Evolutionary conservation across 1,139 yeast genomes (phyloP).

Genomic region (Pichia sp.): DNA sequence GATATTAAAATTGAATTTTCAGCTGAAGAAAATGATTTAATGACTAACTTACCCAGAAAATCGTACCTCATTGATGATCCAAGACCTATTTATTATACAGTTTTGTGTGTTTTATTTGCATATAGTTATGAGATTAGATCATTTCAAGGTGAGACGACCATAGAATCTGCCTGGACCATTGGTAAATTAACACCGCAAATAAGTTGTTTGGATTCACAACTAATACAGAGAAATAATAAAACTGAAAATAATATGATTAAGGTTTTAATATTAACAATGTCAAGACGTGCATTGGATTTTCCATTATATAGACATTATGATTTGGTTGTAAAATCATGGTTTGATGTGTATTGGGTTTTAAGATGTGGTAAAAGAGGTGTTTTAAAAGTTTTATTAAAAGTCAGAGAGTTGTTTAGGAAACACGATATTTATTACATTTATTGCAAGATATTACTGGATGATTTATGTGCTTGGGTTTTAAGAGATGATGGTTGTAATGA

Average conservation of each 20-base stretch:
- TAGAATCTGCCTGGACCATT: slow-evolving; percentile 91
- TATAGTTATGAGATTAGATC: slow-evolving; percentile 70
- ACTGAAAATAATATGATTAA: slow-evolving; percentile 36
- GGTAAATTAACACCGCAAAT: slow-evolving; percentile 81
- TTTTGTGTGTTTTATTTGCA: slow-evolving; percentile 63
- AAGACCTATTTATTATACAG: slow-evolving; percentile 49
- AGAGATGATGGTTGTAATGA: slow-evolving; percentile 45
- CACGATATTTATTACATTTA: slow-evolving; percentile 88
- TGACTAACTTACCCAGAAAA: slow-evolving; percentile 63
- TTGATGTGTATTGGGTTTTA: slow-evolving; percentile 61
- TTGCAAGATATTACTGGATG: slow-evolving; percentile 73
- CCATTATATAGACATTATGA: slow-evolving; percentile 74
- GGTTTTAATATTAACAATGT: slow-evolving; percentile 51
- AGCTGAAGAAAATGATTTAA: slow-evolving; percentile 53
- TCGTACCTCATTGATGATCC: slow-evolving; percentile 49
- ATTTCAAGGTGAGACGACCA: slow-evolving; percentile 59
- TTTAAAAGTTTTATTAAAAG: slow-evolving; percentile 49
- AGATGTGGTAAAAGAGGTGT: slow-evolving; percentile 65
- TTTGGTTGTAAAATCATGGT: slow-evolving; percentile 59
- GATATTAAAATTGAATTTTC: slow-evolving; percentile 42
- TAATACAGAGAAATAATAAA: slow-evolving; percentile 36
- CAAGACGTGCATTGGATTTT: slow-evolving; percentile 67
- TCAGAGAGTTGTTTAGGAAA: slow-evolving; percentile 69
- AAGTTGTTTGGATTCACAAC: slow-evolving; percentile 57
- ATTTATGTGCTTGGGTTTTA: slow-evolving; percentile 73